Conservation (phyloP, 306 rosid species). For the Coriaria nepalensis region DNA sequence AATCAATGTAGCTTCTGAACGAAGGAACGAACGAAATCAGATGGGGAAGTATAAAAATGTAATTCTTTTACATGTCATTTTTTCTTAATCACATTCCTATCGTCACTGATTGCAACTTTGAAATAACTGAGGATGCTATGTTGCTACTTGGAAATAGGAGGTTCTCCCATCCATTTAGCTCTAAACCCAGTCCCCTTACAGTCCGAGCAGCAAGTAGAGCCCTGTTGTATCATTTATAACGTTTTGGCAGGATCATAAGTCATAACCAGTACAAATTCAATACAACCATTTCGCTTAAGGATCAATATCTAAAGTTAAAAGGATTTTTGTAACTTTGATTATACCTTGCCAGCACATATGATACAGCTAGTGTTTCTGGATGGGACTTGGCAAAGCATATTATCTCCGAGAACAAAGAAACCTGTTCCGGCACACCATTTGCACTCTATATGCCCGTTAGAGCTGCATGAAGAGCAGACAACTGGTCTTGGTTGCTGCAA, state of each 20-base stretch:
- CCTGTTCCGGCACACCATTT: slow-evolving; percentile 95
- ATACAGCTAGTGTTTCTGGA: slow-evolving; percentile 72
- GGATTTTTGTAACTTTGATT: background rate
- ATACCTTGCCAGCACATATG: slow-evolving; percentile 76
- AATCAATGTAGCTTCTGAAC: no score
- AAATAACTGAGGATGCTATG: background rate
- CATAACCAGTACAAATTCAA: no score
- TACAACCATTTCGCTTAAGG: no score
- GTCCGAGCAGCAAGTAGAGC: slow-evolving; percentile 36
- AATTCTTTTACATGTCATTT: background rate
- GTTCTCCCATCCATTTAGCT: slow-evolving; percentile 79
- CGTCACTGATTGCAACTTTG: background rate
- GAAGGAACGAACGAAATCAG: no score
- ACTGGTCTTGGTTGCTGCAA: slow-evolving; percentile 85
- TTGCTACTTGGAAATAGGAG: slow-evolving; percentile 44
- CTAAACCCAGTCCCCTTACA: slow-evolving; percentile 53
- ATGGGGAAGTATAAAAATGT: no score
- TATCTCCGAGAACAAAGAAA: slow-evolving; percentile 78
- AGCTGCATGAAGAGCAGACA: slow-evolving; percentile 67
- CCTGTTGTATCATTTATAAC: slow-evolving; percentile 21
- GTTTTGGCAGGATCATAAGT: no score
- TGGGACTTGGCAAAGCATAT: slow-evolving; percentile 97
- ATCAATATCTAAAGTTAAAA: background rate
- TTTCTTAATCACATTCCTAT: no score
- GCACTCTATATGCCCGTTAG: slow-evolving; percentile 71